Conservation (phyloP, 805 yeast genomes). For the Wickerhamiella musiphila region DNA sequence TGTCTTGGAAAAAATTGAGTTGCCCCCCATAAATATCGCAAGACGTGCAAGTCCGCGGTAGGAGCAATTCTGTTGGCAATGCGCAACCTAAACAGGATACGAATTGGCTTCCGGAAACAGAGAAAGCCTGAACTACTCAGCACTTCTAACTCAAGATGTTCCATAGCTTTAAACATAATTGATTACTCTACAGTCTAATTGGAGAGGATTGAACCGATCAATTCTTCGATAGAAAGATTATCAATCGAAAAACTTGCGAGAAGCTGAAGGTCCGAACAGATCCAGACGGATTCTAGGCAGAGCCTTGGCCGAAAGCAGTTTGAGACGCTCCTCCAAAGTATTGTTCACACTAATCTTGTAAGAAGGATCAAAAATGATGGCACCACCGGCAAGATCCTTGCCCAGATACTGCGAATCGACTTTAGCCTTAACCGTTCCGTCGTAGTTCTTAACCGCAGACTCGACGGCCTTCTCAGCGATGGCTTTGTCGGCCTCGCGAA, state of each 20-base stretch:
- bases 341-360: slow-evolving; percentile 83
- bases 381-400: slow-evolving; percentile 70
- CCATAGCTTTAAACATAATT: no score
- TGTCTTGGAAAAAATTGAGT: no score
- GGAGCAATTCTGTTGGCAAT: no score
- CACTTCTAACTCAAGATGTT: no score
- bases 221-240: no score
- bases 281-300: slow-evolving; percentile 87
- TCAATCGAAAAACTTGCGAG: slow-evolving; percentile 84
- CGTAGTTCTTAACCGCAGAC: slow-evolving; percentile 45
- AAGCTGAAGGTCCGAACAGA: slow-evolving; percentile 49
- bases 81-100: no score
- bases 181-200: no score
- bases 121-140: no score
- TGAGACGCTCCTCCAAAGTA: slow-evolving; percentile 87
- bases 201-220: no score
- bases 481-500: slow-evolving; percentile 46
- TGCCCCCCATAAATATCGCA: no score
- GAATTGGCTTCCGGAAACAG: no score
- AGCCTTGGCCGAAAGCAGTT: slow-evolving; percentile 63
- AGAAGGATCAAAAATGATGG: slow-evolving; percentile 43
- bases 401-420: slow-evolving; percentile 41
- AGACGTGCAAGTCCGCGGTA: no score
- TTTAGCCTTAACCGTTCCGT: slow-evolving; percentile 38
- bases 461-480: slow-evolving; percentile 43